Conservation (phyloP, 1,284 basidiomycete genomes). For the Pulchroboletus neoregius region DNA sequence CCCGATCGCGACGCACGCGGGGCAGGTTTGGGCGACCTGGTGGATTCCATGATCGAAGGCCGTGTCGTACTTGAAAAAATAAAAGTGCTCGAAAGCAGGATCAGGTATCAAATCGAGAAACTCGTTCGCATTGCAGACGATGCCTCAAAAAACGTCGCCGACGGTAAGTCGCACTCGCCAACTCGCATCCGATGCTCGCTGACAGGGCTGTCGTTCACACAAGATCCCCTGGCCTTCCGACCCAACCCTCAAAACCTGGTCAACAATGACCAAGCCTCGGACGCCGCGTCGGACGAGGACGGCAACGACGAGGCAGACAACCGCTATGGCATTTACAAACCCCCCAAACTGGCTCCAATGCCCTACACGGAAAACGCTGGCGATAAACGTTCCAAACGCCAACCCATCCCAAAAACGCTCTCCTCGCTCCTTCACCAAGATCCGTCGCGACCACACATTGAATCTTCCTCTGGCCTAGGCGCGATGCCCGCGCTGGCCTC, state of each 20-base stretch:
- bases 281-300: constrained; percentile 36
- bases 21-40: constrained; percentile 55
- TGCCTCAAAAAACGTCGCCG: constrained; percentile 50
- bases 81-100: constrained; percentile 75
- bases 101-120: constrained; percentile 96
- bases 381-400: constrained; percentile 43
- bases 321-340: constrained; percentile 73
- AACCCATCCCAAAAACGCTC: constrained; percentile 67
- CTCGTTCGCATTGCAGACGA: constrained; percentile 73
- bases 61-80: constrained; percentile 78
- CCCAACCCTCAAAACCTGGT: constrained; percentile 78
- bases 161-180: constrained; percentile 50
- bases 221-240: constrained; percentile 87
- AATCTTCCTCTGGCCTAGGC: constrained; percentile 59
- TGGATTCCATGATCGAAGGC: constrained; percentile 71
- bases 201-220: constrained; percentile 2
- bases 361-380: constrained; percentile 73
- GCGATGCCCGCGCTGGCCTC: constrained; percentile 55
- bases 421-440: constrained; percentile 65
- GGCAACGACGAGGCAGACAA: constrained; percentile 30
- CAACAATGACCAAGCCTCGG: constrained; percentile 37
- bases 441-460: constrained; percentile 31
- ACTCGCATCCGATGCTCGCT: constrained; percentile 1
- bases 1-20: constrained; percentile 54
- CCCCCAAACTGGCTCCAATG: constrained; percentile 89